Conservation (phyloP, 352 stramenopile species). For the Hyaloperonospora arabidopsidis region DNA sequence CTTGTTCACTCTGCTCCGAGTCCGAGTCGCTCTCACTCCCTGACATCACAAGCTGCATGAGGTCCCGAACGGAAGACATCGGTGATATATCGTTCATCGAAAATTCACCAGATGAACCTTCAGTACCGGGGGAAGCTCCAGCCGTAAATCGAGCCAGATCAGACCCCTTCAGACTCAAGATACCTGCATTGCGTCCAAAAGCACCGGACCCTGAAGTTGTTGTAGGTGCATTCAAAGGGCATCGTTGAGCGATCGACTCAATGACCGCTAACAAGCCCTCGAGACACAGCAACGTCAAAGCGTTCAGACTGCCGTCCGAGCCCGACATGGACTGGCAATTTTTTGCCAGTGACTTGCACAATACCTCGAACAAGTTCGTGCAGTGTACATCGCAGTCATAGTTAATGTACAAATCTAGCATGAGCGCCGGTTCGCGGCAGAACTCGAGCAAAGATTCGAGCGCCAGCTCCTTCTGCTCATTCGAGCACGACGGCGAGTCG, state of each 20-base stretch:
- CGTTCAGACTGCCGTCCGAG: constrained; percentile 51
- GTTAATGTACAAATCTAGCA: constrained; percentile 98
- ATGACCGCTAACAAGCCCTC: constrained; percentile 91
- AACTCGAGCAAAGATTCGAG: constrained; percentile 96
- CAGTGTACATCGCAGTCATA: constrained; percentile 99
- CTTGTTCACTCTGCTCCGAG: constrained; percentile 42
- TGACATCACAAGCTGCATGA: constrained; percentile 81
- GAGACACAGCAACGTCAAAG: constrained; percentile 62
- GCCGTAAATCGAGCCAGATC: constrained; percentile 63
- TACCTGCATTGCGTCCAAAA: constrained; percentile 22
- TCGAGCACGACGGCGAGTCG: constrained; percentile 71
- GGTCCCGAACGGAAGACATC: constrained; percentile 70
- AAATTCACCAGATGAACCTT: constrained; percentile 32
- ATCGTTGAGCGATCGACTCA: constrained; percentile 86
- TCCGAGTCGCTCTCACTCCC: constrained; percentile 71
- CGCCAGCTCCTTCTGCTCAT: constrained; percentile 82
- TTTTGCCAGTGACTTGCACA: constrained; percentile 90
- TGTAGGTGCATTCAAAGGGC: constrained; percentile 42
- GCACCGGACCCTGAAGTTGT: constrained; percentile 22
- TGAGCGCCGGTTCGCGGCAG: constrained; percentile 93
- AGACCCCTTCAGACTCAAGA: constrained; percentile 52
- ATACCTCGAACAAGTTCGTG: constrained; percentile 97
- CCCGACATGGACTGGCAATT: constrained; percentile 76
- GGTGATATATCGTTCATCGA: constrained; percentile 76
- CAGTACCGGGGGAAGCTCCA: constrained; percentile 19